These are phyloP conservation scores for Triticum aestivum DNA, from an alignment of 176 grass and related monocot species.

Conservation along the genomic window DNA sequence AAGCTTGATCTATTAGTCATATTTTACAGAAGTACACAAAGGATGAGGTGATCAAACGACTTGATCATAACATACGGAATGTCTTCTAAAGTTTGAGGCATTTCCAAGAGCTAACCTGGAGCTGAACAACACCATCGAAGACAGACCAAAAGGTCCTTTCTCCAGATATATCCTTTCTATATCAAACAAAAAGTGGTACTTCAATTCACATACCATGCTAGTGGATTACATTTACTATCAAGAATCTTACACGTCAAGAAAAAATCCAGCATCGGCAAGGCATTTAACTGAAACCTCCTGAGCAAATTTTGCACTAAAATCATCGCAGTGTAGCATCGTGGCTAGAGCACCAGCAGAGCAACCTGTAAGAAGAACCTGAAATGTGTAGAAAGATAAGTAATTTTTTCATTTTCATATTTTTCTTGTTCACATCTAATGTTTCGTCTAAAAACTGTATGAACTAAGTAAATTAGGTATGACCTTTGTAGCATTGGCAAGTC, in stretches of 20 bases:
- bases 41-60: neutral
- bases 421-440: neutral
- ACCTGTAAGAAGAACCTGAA: constrained; percentile 71
- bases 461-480: neutral
- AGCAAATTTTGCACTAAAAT: constrained; percentile 50
- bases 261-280: constrained; percentile 80
- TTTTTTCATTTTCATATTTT: neutral
- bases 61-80: neutral
- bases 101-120: constrained; percentile 48
- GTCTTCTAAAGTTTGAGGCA: neutral
- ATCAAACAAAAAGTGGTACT: neutral
- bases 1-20: neutral
- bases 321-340: constrained; percentile 68
- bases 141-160: constrained; percentile 47
- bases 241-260: constrained; percentile 58
- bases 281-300: constrained; percentile 56
- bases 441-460: neutral
- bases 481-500: constrained; percentile 14
- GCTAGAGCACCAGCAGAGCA: constrained; percentile 90
- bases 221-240: neutral
- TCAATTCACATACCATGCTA: neutral
- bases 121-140: constrained; percentile 52
- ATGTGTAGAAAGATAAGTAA: neutral
- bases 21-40: neutral
- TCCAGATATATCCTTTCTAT: constrained; percentile 68